Evolutionary conservation across 768 basidiomycete genomes (phyloP).

Genomic region (Russula vinacea): DNA sequence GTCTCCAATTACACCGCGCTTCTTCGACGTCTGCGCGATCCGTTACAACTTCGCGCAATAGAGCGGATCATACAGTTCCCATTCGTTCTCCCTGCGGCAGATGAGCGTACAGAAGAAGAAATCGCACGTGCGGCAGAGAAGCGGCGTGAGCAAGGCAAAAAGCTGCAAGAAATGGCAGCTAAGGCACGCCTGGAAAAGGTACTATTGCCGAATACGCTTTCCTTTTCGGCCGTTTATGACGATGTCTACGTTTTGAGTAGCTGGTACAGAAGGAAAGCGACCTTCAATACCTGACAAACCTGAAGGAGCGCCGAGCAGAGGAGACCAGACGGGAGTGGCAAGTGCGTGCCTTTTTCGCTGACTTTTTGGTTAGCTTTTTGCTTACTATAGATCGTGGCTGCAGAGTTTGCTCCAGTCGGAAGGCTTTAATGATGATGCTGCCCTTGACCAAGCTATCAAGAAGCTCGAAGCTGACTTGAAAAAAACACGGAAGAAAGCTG

Average conservation of each 20-base stretch:
- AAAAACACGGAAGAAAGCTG: conserved; percentile 76
- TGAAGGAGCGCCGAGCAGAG: conserved; percentile 59
- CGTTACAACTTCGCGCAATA: conserved; percentile 55
- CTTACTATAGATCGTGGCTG: conserved; percentile 2
- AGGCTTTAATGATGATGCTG: conserved; percentile 74
- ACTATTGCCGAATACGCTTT: conserved; percentile 15
- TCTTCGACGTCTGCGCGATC: conserved; percentile 66
- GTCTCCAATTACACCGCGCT: conserved; percentile 65
- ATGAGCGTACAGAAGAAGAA: conserved; percentile 93
- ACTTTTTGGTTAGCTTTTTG: background rate
- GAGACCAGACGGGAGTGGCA: conserved; percentile 75
- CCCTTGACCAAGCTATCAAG: conserved; percentile 78
- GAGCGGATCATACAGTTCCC: conserved; percentile 89
- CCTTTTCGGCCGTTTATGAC: background rate
- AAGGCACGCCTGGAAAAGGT: conserved; percentile 86
- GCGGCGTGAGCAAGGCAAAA: conserved; percentile 79
- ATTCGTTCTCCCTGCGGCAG: conserved; percentile 54
- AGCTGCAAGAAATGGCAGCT: conserved; percentile 88
- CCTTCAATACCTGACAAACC: conserved; percentile 56
- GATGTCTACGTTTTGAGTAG: conserved; percentile 38
- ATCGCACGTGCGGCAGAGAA: conserved; percentile 72
- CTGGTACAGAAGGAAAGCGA: conserved; percentile 74
- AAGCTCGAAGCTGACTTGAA: conserved; percentile 79
- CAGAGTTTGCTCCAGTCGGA: conserved; percentile 62
- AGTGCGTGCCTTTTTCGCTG: conserved; percentile 39